These are phyloP conservation scores for Garcia nutans DNA, from an alignment of 345 rosid genomes.

Conservation along the genomic window DNA sequence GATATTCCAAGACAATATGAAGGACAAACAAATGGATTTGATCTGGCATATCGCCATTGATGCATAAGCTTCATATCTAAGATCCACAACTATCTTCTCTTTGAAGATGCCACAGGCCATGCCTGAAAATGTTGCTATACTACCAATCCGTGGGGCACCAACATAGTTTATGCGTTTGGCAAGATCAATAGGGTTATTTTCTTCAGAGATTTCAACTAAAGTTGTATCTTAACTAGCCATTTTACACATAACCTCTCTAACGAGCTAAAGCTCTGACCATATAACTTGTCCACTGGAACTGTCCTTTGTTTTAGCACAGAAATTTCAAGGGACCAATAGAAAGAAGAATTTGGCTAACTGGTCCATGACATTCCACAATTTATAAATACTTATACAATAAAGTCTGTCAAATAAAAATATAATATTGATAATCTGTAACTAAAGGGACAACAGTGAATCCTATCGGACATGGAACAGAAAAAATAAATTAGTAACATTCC, in stretches of 20 bases:
- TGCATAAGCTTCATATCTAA: constrained; percentile 80
- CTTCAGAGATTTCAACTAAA: constrained; percentile 29
- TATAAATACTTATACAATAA: not conserved
- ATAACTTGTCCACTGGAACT: not conserved
- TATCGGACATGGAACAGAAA: too few species aligned
- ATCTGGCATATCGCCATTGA: constrained; percentile 78
- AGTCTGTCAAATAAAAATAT: not conserved
- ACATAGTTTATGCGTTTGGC: constrained; percentile 28
- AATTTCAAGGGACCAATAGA: not conserved
- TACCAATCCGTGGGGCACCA: constrained; percentile 32
- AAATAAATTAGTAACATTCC: not conserved
- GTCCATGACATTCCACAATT: not conserved
- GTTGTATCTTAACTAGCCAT: constrained; percentile 24
- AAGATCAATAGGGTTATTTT: constrained; percentile 25
- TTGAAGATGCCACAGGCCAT: constrained; percentile 47
- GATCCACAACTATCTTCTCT: constrained; percentile 74
- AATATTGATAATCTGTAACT: not conserved
- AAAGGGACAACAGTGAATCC: too few species aligned
- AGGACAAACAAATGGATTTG: constrained; percentile 54
- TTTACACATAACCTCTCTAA: not conserved
- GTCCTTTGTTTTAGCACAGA: not conserved
- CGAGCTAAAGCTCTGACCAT: not conserved
- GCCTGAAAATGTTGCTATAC: constrained; percentile 36
- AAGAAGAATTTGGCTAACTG: not conserved
- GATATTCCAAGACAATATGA: constrained; percentile 71